A percentile compares a stretch with the other conserved stretches of the same genome.
Evolutionary conservation across 2,329 filamentous ascomycete species (phyloP).

Genomic region (Volutella citrinella): DNA sequence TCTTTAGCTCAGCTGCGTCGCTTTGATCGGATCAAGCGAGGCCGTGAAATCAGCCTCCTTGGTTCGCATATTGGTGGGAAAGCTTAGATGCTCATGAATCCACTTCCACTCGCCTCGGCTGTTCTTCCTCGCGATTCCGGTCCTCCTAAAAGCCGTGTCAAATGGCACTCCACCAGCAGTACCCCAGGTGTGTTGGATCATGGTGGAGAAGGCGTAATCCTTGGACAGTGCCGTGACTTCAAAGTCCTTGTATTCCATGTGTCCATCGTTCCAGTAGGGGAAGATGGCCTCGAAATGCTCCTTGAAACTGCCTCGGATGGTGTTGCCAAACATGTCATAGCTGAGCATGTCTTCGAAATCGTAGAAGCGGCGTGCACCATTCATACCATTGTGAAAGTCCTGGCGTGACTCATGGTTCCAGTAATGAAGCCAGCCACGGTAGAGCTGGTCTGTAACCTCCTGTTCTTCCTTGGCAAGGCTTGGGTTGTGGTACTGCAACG

Average conservation of each 20-base stretch:
- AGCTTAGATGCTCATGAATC: not conserved
- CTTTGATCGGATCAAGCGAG: not conserved
- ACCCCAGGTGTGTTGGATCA: too few relatives aligned
- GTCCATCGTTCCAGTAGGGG: not conserved
- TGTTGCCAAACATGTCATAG: not conserved
- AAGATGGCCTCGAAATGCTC: not conserved
- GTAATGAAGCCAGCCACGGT: not conserved
- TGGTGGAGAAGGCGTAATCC: not conserved
- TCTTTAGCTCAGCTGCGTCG: not conserved
- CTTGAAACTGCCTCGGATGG: not conserved
- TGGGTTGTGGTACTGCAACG: not conserved
- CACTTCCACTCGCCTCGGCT: not conserved
- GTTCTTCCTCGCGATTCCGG: not conserved
- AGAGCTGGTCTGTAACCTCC: not conserved
- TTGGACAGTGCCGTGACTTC: not conserved
- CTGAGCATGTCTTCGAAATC: not conserved
- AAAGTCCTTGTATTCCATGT: not conserved
- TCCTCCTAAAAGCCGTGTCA: too few relatives aligned
- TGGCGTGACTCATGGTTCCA: not conserved
- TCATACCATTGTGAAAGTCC: not conserved
- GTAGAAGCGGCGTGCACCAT: not conserved
- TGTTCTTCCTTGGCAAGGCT: not conserved
- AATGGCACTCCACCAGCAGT: too few relatives aligned
- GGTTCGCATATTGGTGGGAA: not conserved
- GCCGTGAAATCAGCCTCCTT: not conserved